Base-by-base conservation (phyloP, 208 protist genomes). In the Trypanosomatidae sp. region DNA sequence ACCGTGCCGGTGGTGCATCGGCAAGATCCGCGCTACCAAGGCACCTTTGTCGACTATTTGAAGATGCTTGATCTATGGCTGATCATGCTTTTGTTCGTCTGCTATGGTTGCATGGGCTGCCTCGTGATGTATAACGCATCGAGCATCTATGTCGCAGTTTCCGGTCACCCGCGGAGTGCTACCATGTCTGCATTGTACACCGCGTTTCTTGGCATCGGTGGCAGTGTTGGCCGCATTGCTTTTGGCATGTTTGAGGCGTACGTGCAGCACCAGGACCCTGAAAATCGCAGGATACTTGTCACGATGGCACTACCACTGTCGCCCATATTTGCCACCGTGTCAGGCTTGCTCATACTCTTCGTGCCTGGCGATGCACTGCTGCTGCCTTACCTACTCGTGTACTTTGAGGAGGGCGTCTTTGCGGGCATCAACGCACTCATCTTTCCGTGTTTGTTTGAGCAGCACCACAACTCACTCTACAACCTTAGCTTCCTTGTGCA, bases 71-170 rank as follows among this genome's bases (percentile, higher is more conserved):
- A 83, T 25, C 27, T 83, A 8, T 83, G 63, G 53, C 58, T 83
- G 2, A 67, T 83, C 44, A 41, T 77, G 24, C 38, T 77, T 25
- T 54, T 58, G 28, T 74, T 83, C 33, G 53, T 74, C 6, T 69
- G 52, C 32, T 56, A 83, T 33, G 66, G 68, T 24, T 58, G 48
- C 32, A 66, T 73, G 38, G 68, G 64, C 15, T 38, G 33, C 33
- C 61, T 83, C n/a, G 65, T 83, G 21, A 71, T 83, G 61, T 83
- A 75, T 67, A 83, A 83, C 48, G 44, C 57, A 20, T 60, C 56
- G 47, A 83, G 67, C 43, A 78, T 83, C 35, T 83, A 58, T 46
- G 55, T 78, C 38, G 73, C 73, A 6, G 25, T 67, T 7, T 53
- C 58, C 8, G 73, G 73, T 7, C 24, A 65, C 0, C 4, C 53